Percentiles rank a stretch among this genome's conserved stretches.
phyloP scores from a whole-genome alignment of 768 basidiomycete genomes.

The Mycena galopus region DNA sequence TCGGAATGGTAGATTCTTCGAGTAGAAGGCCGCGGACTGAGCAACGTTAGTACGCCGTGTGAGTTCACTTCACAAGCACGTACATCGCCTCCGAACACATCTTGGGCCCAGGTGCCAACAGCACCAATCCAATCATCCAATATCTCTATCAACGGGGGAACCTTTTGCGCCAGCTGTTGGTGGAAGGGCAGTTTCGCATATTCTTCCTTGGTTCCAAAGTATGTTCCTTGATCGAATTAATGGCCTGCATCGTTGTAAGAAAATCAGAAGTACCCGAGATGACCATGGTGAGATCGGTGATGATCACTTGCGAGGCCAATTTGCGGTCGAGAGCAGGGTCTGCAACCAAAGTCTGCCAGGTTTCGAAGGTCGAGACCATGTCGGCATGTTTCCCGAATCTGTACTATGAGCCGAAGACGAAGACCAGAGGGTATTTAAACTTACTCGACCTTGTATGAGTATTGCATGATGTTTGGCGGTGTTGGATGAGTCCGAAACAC shows the following conservation, averaged over 20 bases:
- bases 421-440: background rate
- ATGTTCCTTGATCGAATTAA: conserved; percentile 11
- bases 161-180: conserved; percentile 9
- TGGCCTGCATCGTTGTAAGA: background rate
- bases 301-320: conserved; percentile 25
- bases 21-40: conserved; percentile 34
- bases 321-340: conserved; percentile 34
- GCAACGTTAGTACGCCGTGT: background rate
- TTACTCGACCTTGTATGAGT: conserved; percentile 21
- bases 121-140: conserved; percentile 28
- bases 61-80: background rate
- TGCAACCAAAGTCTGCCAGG: conserved; percentile 27
- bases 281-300: conserved; percentile 33
- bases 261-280: conserved; percentile 13
- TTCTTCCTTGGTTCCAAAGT: conserved; percentile 33
- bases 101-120: conserved; percentile 30
- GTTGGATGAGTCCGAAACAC: conserved; percentile 40
- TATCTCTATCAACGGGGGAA: background rate
- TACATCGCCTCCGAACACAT: conserved; percentile 23
- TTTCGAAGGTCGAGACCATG: conserved; percentile 23
- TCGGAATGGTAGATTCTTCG: conserved; percentile 31
- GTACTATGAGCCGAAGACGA: background rate
- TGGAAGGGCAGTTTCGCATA: conserved; percentile 31
- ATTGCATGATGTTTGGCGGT: conserved; percentile 32
- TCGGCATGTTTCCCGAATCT: conserved; percentile 24